phyloP scores from a whole-genome alignment of 208 protist genomes.

The Phytomonas francai region DNA sequence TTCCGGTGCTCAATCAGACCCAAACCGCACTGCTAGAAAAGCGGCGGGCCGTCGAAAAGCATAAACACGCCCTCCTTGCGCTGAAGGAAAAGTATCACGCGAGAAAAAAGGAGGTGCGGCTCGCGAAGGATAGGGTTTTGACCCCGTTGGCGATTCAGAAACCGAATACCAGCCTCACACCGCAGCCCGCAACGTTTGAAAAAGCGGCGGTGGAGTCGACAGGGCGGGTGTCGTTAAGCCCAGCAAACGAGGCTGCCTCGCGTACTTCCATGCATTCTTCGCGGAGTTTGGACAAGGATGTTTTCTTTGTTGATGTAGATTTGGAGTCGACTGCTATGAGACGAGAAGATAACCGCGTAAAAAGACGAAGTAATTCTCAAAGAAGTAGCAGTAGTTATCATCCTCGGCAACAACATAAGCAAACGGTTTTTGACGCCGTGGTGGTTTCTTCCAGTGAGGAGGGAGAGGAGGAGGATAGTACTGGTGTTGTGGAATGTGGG shows the following conservation, averaged over 20 bases:
- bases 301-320: neutral
- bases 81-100: constrained; percentile 33
- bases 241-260: neutral
- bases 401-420: neutral
- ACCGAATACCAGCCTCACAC: neutral
- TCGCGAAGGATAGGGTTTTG: neutral
- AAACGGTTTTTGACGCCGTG: neutral
- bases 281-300: neutral
- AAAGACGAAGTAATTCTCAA: neutral
- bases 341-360: neutral
- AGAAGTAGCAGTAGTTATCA: neutral
- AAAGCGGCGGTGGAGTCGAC: neutral
- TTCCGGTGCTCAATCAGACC: constrained; percentile 29
- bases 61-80: constrained; percentile 23
- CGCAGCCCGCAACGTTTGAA: neutral
- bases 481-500: neutral
- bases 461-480: neutral
- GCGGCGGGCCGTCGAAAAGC: constrained; percentile 35
- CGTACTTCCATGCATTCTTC: neutral
- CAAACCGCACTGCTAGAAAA: constrained; percentile 47
- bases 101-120: constrained; percentile 15
- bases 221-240: neutral
- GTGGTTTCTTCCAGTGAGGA: neutral
- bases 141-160: neutral
- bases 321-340: neutral